Evolutionary conservation across 805 yeast species (phyloP), one percentile per base, ranked within the genome.

Genomic region (Yarrowia yakushimensis): DNA sequence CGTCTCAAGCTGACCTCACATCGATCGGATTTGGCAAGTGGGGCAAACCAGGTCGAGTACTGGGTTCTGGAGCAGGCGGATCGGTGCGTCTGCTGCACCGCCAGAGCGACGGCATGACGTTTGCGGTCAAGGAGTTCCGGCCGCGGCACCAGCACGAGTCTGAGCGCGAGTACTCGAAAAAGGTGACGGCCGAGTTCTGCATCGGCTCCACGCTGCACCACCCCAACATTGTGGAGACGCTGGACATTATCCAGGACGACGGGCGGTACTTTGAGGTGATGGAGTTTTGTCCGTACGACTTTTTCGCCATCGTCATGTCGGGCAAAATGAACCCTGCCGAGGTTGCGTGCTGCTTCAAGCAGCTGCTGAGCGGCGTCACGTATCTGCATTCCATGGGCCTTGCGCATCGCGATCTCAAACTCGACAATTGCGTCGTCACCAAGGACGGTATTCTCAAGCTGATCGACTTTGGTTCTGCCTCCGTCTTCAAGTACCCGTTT

Each of bases 31-130:
- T 55, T 13, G 39, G 37, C 28, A 55, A 55, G 61, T 91, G 90
- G 73, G 83, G 87, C 59, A 88, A 86, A 71, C 85, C 87, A 62
- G 96, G 96, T 60, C 93, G 90, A 65, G 88, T 83, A 64, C 79
- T 92, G 52, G 97, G 97, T 62, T 94, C 94, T 20, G 97, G 97
- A 61, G 97, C 97, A 1, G 97, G 97, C 55, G 97, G 97, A 4
- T 82, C 87, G 15, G 97, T 92, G 33, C 84, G 85, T 69, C 78
- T 91, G 54, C 86, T 90, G 48, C 85, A 80, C 60, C 76, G 96
- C 67, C 74, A 82, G 4, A 74, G 81, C 1, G 97, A 91, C 74
- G 76, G 78, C 30, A 81, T 84, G 68, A 82, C 88, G 1, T 91
- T 90, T 78, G 97, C 97, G 0, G 97, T 92, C 23, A 92, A 92